Percentiles rank a stretch among this genome's conserved stretches.
These are phyloP conservation scores for Panellus pusillus DNA, from an alignment of 768 basidiomycete species.

Conservation along the genomic window DNA sequence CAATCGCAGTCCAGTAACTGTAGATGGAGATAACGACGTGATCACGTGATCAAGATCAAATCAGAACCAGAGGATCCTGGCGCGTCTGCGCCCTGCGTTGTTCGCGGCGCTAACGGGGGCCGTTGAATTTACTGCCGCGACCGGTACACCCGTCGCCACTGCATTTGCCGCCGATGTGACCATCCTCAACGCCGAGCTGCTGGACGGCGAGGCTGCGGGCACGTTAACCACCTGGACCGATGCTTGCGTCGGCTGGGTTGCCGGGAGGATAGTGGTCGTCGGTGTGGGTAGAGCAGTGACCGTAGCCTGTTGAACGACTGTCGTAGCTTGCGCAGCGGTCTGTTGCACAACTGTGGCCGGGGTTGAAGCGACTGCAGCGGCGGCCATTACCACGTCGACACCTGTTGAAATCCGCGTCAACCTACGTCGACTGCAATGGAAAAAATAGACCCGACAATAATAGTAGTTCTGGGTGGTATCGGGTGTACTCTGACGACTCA, in stretches of 20 bases:
- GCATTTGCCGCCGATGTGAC: conserved; percentile 7
- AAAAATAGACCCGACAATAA: conserved; percentile 13
- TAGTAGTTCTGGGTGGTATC: conserved; percentile 14
- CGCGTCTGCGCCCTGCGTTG: conserved; percentile 8
- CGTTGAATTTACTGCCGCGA: conserved; percentile 1
- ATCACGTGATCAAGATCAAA: too few relatives aligned
- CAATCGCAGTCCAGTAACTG: too few relatives aligned
- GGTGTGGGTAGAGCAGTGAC: neutral
- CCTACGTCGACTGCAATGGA: neutral
- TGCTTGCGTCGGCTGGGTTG: neutral
- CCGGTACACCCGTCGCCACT: conserved; percentile 1
- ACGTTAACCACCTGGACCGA: neutral
- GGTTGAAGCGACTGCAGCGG: neutral
- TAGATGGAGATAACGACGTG: too few relatives aligned
- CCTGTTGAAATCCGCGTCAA: neutral
- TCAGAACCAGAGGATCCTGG: conserved; percentile 13
- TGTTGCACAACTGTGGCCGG: neutral
- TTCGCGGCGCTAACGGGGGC: neutral
- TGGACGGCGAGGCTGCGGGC: neutral
- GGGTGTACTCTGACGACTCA: too few relatives aligned
- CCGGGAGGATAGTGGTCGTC: neutral
- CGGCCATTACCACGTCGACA: conserved; percentile 19
- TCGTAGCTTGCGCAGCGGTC: neutral
- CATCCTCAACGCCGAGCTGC: neutral
- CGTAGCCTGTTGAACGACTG: neutral